Conservation (phyloP, 2,329 filamentous ascomycete genomes). For the Triangularia setosa region DNA sequence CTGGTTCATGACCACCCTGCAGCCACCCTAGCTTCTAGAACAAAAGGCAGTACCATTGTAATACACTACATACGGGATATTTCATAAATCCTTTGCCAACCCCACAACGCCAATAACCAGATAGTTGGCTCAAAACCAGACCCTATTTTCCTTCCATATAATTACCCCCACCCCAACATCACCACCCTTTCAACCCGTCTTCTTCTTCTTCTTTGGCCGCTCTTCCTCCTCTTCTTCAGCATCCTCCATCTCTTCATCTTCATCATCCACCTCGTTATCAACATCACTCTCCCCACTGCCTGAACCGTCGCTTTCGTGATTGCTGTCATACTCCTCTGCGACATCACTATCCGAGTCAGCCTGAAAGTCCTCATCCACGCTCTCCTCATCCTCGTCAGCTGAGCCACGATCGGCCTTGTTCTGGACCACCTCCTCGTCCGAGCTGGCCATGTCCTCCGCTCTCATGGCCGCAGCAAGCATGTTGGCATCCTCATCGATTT, state of each 20-base stretch:
- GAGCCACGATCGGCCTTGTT: constrained; percentile 75
- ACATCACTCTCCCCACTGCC: constrained; percentile 63
- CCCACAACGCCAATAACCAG: not conserved
- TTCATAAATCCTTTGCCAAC: not conserved
- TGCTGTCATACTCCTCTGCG: constrained; percentile 91
- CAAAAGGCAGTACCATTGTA: not conserved
- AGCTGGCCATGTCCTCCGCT: constrained; percentile 77
- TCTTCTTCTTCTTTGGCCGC: constrained; percentile 44
- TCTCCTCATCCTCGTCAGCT: constrained; percentile 94
- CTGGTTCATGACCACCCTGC: not conserved
- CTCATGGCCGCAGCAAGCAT: constrained; percentile 75
- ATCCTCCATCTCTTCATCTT: constrained; percentile 43
- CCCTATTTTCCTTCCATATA: not conserved
- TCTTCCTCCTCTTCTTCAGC: constrained; percentile 35
- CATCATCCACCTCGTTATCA: constrained; percentile 46
- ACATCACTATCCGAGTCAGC: constrained; percentile 91
- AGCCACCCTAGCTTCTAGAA: not conserved
- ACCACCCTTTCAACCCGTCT: constrained; percentile 31
- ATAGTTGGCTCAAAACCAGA: not conserved
- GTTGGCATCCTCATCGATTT: constrained; percentile 92
- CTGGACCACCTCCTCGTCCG: constrained; percentile 75
- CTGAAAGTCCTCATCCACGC: constrained; percentile 91
- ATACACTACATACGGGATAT: not conserved
- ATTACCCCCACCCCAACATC: not conserved
- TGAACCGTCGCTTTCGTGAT: constrained; percentile 78